Percentiles rank a stretch among this genome's conserved stretches.
These are phyloP conservation scores for Eucalyptus shirleyi DNA, from an alignment of 345 rosid genomes.

Conservation along the genomic window DNA sequence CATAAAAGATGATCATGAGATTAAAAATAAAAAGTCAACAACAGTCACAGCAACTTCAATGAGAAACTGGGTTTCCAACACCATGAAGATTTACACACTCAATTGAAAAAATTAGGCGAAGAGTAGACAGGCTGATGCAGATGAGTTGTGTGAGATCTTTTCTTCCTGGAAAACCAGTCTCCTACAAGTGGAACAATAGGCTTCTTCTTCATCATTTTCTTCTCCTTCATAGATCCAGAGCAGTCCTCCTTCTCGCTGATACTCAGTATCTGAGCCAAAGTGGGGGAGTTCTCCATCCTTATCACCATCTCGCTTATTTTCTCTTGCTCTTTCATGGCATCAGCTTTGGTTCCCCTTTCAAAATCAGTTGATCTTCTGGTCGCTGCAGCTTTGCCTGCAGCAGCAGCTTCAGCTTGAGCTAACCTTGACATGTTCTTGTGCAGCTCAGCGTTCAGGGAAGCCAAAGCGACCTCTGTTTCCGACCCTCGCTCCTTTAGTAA, in stretches of 20 bases:
- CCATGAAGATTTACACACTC: background rate
- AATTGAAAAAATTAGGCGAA: constrained; percentile 18
- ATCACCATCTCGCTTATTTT: constrained; percentile 25
- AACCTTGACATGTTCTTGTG: constrained; percentile 71
- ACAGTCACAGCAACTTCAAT: background rate
- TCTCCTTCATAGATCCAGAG: constrained; percentile 7
- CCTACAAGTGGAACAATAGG: constrained; percentile 75
- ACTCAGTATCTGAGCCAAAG: constrained; percentile 56
- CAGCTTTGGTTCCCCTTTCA: constrained; percentile 4
- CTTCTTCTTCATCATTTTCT: constrained; percentile 27
- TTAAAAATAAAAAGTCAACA: background rate
- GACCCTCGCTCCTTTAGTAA: constrained; percentile 51
- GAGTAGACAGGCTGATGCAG: constrained; percentile 25
- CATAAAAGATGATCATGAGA: background rate
- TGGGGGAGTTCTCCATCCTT: constrained; percentile 28
- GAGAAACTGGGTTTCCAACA: background rate
- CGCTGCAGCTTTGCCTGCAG: background rate
- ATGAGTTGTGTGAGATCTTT: background rate
- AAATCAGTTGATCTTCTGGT: background rate
- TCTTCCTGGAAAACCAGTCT: constrained; percentile 50
- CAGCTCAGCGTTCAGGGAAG: constrained; percentile 63
- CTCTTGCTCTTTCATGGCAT: constrained; percentile 13
- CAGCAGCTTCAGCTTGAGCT: constrained; percentile 55
- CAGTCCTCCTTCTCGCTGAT: constrained; percentile 11
- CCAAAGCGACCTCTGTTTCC: constrained; percentile 64